Evolutionary conservation across 1,284 basidiomycete genomes (phyloP).

Genomic region (Exobasidium rhododendri): DNA sequence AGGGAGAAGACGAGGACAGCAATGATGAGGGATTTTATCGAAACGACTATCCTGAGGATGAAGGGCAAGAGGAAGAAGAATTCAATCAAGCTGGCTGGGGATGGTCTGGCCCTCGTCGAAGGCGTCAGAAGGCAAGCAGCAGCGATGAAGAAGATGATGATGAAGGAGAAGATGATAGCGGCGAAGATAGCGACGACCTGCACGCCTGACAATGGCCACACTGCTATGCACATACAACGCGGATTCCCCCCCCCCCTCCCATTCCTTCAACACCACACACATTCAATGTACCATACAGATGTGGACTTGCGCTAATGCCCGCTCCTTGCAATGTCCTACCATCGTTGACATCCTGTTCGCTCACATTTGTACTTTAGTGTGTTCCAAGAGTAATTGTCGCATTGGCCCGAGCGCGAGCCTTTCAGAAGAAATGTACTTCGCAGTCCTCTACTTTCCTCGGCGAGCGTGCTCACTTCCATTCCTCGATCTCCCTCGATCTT

Average conservation of each 20-base stretch:
- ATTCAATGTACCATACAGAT: too few species aligned
- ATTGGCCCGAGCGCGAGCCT: too few species aligned
- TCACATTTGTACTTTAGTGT: too few species aligned
- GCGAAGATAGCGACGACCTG: not conserved
- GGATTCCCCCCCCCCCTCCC: not conserved
- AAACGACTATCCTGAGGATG: constrained; percentile 51
- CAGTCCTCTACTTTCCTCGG: too few species aligned
- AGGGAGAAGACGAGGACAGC: constrained; percentile 51
- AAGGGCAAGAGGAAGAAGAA: constrained; percentile 39
- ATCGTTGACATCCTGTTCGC: too few species aligned
- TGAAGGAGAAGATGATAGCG: constrained; percentile 2
- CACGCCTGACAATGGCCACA: not conserved
- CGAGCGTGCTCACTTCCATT: too few species aligned
- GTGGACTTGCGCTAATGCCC: too few species aligned
- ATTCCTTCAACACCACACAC: too few species aligned
- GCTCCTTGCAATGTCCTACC: too few species aligned
- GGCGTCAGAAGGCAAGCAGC: constrained; percentile 13
- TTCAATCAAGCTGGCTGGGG: constrained; percentile 23
- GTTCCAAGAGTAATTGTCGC: too few species aligned
- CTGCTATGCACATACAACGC: not conserved
- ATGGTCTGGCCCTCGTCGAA: constrained; percentile 7
- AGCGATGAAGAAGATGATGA: not conserved
- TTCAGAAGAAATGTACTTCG: too few species aligned
- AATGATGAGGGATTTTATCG: constrained; percentile 52
- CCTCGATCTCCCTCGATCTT: too few species aligned